phyloP scores from a whole-genome alignment of 2,329 filamentous ascomycete genomes.

The Aspergillus carbonarius region DNA sequence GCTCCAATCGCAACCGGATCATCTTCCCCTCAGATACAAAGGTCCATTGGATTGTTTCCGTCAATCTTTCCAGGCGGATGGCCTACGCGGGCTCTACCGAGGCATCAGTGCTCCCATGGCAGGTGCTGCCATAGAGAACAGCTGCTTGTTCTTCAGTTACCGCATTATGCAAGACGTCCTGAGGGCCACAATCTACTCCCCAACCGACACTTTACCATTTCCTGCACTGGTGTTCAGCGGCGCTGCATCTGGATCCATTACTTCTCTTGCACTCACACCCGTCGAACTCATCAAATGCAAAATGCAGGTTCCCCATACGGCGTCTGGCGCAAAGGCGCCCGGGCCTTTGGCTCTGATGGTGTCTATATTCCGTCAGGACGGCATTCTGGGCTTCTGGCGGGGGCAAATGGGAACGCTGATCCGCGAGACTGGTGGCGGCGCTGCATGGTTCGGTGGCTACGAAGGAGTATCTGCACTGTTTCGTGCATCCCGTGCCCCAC shows the following conservation, averaged over 20 bases:
- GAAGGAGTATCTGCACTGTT: conserved; percentile 75
- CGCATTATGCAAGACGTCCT: conserved; percentile 63
- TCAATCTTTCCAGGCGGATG: conserved; percentile 77
- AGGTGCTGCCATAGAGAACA: conserved; percentile 88
- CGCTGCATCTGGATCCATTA: conserved; percentile 82
- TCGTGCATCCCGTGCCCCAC: conserved; percentile 51
- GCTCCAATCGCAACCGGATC: conserved; percentile 89
- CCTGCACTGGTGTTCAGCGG: conserved; percentile 74
- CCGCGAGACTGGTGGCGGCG: conserved; percentile 86
- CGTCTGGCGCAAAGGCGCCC: conserved; percentile 47
- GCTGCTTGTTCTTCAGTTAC: conserved; percentile 90
- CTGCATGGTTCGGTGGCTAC: conserved; percentile 93
- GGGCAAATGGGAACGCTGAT: conserved; percentile 92
- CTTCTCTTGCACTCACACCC: conserved; percentile 86
- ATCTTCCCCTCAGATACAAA: conserved; percentile 74
- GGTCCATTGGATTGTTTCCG: conserved; percentile 92
- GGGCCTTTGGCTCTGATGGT: conserved; percentile 70
- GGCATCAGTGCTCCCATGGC: conserved; percentile 89
- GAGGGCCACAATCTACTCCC: conserved; percentile 61
- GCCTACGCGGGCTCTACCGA: conserved; percentile 79
- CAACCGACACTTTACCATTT: conserved; percentile 65
- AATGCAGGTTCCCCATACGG: conserved; percentile 72
- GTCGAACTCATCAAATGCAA: conserved; percentile 98
- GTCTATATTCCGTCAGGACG: conserved; percentile 78
- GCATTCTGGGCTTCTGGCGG: conserved; percentile 86